phyloP scores from a whole-genome alignment of 1,284 basidiomycete genomes.

The Blastosporella zonata region DNA sequence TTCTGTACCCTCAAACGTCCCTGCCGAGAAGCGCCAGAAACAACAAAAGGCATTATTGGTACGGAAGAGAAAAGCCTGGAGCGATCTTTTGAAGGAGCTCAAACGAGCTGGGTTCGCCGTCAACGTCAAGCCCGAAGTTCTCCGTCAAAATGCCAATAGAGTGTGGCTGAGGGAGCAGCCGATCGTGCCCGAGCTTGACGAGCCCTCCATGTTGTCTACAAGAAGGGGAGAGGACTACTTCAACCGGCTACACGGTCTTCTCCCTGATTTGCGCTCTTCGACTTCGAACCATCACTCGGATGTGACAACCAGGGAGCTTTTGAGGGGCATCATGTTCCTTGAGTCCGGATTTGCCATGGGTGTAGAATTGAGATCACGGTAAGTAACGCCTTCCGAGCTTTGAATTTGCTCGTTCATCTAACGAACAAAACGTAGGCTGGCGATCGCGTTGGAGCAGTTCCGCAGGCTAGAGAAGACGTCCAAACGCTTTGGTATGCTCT shows the following conservation, averaged over 20 bases:
- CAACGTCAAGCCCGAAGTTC: conserved; percentile 71
- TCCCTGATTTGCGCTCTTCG: conserved; percentile 68
- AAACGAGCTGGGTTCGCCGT: conserved; percentile 77
- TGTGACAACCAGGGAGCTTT: conserved; percentile 81
- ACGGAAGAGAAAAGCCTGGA: conserved; percentile 90
- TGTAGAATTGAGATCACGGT: conserved; percentile 50
- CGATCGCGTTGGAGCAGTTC: conserved; percentile 26
- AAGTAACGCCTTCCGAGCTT: conserved; percentile 20
- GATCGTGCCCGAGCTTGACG: conserved; percentile 28
- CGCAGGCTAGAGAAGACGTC: conserved; percentile 24
- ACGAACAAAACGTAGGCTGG: conserved; percentile 34
- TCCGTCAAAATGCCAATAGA: conserved; percentile 61
- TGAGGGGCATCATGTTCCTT: conserved; percentile 74
- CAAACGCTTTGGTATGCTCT: conserved; percentile 29
- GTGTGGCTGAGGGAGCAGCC: conserved; percentile 70
- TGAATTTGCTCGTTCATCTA: conserved; percentile 6
- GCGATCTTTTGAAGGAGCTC: conserved; percentile 88
- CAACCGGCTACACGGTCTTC: conserved; percentile 61
- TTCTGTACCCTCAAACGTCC: conserved; percentile 41
- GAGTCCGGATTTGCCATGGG: conserved; percentile 77
- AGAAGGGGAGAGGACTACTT: conserved; percentile 68
- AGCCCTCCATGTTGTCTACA: conserved; percentile 21
- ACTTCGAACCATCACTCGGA: conserved; percentile 78
- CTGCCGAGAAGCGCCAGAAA: conserved; percentile 68
- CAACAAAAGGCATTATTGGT: conserved; percentile 74